Conservation (phyloP, 2,329 filamentous ascomycete genomes). For the Alternaria sp. region DNA sequence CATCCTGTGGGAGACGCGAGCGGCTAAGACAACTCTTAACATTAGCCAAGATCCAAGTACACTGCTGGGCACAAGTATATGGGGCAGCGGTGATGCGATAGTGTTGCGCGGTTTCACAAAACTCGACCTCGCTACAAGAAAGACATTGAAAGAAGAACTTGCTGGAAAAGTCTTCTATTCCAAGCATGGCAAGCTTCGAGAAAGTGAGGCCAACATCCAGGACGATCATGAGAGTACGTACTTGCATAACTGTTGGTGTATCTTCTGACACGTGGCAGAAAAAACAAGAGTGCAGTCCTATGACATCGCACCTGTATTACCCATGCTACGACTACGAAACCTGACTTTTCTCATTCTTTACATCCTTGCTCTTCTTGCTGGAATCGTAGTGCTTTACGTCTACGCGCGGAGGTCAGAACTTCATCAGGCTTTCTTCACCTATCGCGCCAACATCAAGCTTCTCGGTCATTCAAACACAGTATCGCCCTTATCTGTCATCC, state of each 20-base stretch:
- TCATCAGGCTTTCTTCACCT: not conserved
- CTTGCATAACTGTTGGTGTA: not conserved
- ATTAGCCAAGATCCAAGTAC: not conserved
- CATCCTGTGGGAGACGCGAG: not conserved
- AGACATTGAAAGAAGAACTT: not conserved
- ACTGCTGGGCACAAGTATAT: not conserved
- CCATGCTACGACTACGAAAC: not conserved
- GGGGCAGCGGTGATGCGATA: not conserved
- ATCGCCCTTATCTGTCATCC: not conserved
- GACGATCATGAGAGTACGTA: not conserved
- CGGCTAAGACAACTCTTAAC: not conserved
- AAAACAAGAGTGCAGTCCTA: not conserved
- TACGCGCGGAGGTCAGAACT: not conserved
- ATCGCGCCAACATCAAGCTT: not conserved
- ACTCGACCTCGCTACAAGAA: not conserved
- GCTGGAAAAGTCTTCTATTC: not conserved
- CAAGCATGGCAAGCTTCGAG: not conserved
- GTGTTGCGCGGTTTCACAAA: not conserved
- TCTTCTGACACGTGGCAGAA: not conserved
- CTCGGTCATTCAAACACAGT: not conserved
- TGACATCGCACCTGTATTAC: not conserved
- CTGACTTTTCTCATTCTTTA: not conserved
- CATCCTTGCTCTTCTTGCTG: not conserved
- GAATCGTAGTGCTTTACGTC: not conserved
- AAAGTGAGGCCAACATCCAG: not conserved